Base-by-base conservation (phyloP, 352 stramenopile genomes). In the Thraustochytrium striatum region DNA sequence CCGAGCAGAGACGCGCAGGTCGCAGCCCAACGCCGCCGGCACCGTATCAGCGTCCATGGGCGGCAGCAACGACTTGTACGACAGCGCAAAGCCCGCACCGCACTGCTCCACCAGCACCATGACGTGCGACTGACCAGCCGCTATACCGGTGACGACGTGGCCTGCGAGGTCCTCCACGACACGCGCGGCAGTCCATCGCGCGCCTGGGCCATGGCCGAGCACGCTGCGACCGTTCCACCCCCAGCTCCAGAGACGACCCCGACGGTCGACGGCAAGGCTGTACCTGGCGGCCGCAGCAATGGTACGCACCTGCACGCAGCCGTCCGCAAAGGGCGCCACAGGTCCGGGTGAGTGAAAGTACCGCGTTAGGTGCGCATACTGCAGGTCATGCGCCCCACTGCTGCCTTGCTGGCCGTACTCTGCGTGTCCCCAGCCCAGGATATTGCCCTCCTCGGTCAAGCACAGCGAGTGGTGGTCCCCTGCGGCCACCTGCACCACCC, bases 351-450 rank as follows among this genome's bases (percentile, higher is more conserved):
- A 30, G 39, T 75, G 68, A 75, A 75, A 75, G 50, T 75, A 38
- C 11, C 65, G 65, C 41, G 68, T 19, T 38, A 75, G 52, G 30
- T 75, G 65, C 11, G 65, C 65, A n/a, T 75, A 75, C 30, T 75
- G 65, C 36, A 75, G 36, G 32, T 75, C 65, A 25, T 38, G 65
- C 28, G 41, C 65, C 9, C 52, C 44, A 3, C 32, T 39, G 43
- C 25, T 33, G n/a, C 65, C 50, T 39, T 70, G 79, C 53, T 85
- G 79, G 11, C 82, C 82, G 28, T 84, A 62, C 8, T 58, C 36
- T 33, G 82, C 75, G 33, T 85, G 75, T n/a, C 82, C 82, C 78
- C 78, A 85, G 1, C 25, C 61, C 38, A 70, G 81, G 7, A 80
- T 52, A 1, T 57, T 39, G 33, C 75, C 75, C 2, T 72, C 57